phyloP scores from a whole-genome alignment of 2,329 filamentous ascomycete genomes.

The Diplodia intermedia region DNA sequence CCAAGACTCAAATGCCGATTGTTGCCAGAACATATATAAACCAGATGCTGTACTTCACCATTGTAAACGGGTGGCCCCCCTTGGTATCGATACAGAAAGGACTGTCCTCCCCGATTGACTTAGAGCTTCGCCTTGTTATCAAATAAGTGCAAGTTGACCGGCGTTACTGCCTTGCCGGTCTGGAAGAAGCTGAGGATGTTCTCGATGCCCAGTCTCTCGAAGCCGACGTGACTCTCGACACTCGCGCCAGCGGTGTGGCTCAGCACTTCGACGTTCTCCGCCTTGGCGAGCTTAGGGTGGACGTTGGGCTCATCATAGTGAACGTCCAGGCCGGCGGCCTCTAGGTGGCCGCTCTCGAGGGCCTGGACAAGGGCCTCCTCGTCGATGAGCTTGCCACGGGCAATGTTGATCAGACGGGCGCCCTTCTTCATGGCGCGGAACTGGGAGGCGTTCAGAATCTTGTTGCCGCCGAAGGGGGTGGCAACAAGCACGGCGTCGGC shows the following conservation, averaged over 20 bases:
- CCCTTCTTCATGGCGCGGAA: slow-evolving; percentile 58
- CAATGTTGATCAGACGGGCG: slow-evolving; percentile 60
- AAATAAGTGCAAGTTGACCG: slow-evolving; percentile 67
- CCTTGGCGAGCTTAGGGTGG: slow-evolving; percentile 55
- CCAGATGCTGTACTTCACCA: background rate
- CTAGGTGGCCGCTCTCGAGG: slow-evolving; percentile 57
- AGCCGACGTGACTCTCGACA: slow-evolving; percentile 69
- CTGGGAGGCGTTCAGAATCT: slow-evolving; percentile 46
- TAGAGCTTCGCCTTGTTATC: slow-evolving; percentile 39
- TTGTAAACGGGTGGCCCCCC: background rate
- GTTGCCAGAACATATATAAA: background rate
- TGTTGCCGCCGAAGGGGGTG: slow-evolving; percentile 41
- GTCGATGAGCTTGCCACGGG: slow-evolving; percentile 59
- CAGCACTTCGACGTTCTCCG: slow-evolving; percentile 63
- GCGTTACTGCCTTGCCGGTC: slow-evolving; percentile 61
- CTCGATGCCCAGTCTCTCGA: slow-evolving; percentile 70
- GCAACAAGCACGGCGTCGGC: slow-evolving; percentile 45
- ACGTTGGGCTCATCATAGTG: slow-evolving; percentile 61
- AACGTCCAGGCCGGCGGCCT: slow-evolving; percentile 59
- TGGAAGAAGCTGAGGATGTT: slow-evolving; percentile 68
- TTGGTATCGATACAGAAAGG: slow-evolving; percentile 24
- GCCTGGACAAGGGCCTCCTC: slow-evolving; percentile 57
- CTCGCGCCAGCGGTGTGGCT: slow-evolving; percentile 73
- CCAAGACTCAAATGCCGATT: background rate
- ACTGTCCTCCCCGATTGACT: background rate